A percentile compares a stretch with the other conserved stretches of the same genome.
phyloP scores from a whole-genome alignment of 2,329 filamentous ascomycete species.

The Conoideocrella luteorostrata region DNA sequence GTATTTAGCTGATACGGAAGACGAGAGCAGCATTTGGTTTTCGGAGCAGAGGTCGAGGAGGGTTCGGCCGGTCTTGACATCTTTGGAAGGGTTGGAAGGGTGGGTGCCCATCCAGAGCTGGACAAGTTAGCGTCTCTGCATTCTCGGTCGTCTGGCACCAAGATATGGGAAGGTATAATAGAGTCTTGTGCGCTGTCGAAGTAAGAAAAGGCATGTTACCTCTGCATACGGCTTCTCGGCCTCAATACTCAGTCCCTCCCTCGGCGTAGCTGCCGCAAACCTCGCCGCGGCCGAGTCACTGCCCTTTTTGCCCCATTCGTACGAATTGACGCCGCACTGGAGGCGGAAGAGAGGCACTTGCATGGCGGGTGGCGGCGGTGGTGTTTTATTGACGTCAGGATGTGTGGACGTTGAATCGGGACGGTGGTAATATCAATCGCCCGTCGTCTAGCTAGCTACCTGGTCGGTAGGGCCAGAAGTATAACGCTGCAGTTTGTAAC shows the following conservation, averaged over 20 bases:
- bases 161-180: too few relatives aligned
- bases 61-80: slow-evolving; percentile 74
- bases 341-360: slow-evolving; percentile 80
- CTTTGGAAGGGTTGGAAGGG: slow-evolving; percentile 89
- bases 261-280: slow-evolving; percentile 79
- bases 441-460: too few relatives aligned
- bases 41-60: slow-evolving; percentile 83
- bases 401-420: too few relatives aligned
- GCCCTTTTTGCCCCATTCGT: slow-evolving; percentile 97
- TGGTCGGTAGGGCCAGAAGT: too few relatives aligned
- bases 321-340: slow-evolving; percentile 91
- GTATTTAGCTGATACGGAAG: slow-evolving; percentile 67
- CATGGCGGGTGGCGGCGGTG: slow-evolving; percentile 38
- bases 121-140: slow-evolving; percentile 2
- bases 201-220: too few relatives aligned
- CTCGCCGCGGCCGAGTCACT: slow-evolving; percentile 79
- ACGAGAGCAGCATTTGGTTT: slow-evolving; percentile 75
- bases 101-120: slow-evolving; percentile 99
- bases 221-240: slow-evolving; percentile 91
- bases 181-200: too few relatives aligned
- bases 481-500: too few relatives aligned
- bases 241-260: slow-evolving; percentile 68
- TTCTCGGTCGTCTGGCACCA: too few relatives aligned
- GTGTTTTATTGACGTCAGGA: too few relatives aligned
- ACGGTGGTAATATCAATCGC: too few relatives aligned